phyloP scores from a whole-genome alignment of 1,284 basidiomycete genomes.

The Tilletia setariae region DNA sequence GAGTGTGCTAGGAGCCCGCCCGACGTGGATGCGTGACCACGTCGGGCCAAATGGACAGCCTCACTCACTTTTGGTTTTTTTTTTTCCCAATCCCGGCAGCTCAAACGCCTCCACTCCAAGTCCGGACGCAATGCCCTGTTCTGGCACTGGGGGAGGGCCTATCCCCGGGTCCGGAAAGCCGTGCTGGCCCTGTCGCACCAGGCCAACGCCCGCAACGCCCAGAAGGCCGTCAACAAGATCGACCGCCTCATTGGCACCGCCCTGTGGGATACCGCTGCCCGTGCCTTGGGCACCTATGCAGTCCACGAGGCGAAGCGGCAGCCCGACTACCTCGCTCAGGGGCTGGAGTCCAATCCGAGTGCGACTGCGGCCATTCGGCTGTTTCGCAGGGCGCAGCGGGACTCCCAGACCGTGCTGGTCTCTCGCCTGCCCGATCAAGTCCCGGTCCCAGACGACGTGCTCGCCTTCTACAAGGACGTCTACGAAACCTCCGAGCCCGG shows the following conservation, averaged over 20 bases:
- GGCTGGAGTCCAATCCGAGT: background rate
- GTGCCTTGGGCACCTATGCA: background rate
- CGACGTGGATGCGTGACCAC: no score
- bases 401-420: background rate
- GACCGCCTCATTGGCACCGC: background rate
- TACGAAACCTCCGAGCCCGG: background rate
- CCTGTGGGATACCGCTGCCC: background rate
- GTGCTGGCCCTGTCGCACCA: background rate
- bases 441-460: background rate
- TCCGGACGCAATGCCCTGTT: background rate
- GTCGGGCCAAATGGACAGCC: no score
- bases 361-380: background rate
- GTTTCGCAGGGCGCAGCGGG: background rate
- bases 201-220: background rate
- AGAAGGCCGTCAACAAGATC: background rate
- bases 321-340: conserved; percentile 1
- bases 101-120: background rate
- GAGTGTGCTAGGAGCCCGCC: no score
- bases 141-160: background rate
- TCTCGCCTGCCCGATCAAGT: background rate
- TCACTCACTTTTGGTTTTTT: no score
- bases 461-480: background rate
- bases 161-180: no score
- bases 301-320: background rate
- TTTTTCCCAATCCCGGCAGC: background rate